Base-by-base conservation (phyloP, 768 basidiomycete species). In the Candolleomyces efflorescens region DNA sequence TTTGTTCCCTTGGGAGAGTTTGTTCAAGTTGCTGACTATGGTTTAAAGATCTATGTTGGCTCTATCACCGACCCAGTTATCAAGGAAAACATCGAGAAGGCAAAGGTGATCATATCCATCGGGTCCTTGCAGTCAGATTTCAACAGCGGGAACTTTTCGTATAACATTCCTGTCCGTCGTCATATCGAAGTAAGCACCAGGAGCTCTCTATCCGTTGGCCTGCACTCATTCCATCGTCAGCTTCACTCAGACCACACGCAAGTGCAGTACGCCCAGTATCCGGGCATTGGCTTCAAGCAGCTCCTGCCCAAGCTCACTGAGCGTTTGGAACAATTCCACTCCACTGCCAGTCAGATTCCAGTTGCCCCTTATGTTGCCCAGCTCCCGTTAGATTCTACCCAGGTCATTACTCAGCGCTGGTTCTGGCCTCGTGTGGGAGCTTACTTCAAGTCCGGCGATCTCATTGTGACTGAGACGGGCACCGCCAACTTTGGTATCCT, bases 401-500 rank as follows among this genome's bases (percentile, higher is more conserved):
- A 80, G 12, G 64, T 64, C 7, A 92, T 96, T 67, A 81, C 85
- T 1, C 94, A 96, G 60, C 71, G 80, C 12, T 92, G 85, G 79
- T 82, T 95, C 67, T 96, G 94, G 94, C 90, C 92, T 1, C 83
- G 86, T 32, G 63, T 94, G 11, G 80, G 82, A 9, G 68, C 78
- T 56, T 93, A 92, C 77, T 90, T 94, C 74, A 75, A 71, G 60
- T 71, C 81, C 20, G 75, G 80, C 36, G 92, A 92, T 70, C 83
- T 96, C 36, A 82, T 97, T 58, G 72, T 97, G 45, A 84, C 91
- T 2, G 95, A 98, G 73, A 98, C 94, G 12, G 94, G 92, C 3
- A 94, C 92, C 0, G 84, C 90, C 12, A 87, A 78, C 60, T 97
- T 96, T 67, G 95, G 94, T 46, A 82, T 96, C 48, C 68, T 94